These are phyloP conservation scores for Stentor coeruleus DNA, from an alignment of 73 alveolate genomes.

Conservation along the genomic window DNA sequence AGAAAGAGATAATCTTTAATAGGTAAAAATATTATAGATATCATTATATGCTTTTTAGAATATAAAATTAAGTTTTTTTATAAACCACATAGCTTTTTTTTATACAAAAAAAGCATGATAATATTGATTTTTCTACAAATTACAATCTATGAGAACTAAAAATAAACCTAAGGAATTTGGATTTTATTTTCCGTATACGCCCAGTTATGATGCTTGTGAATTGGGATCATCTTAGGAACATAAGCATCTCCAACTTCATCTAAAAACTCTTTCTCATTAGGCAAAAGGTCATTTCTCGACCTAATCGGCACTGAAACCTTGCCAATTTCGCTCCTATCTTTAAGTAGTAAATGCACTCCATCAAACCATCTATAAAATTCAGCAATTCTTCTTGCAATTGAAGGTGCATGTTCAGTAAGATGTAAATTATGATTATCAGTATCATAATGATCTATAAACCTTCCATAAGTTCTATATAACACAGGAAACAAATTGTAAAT, in stretches of 20 bases:
- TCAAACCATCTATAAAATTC: constrained; percentile 58
- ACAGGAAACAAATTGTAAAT: constrained; percentile 71
- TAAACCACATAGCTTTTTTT: no score
- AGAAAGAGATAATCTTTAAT: neutral
- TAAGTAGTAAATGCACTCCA: constrained; percentile 54
- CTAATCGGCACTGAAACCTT: constrained; percentile 27
- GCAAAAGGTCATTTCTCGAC: neutral
- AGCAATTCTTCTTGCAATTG: constrained; percentile 44
- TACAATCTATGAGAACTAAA: no score
- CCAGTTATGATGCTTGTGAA: constrained; percentile 28
- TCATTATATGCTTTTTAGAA: no score
- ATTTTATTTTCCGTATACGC: constrained; percentile 8
- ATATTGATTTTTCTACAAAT: no score
- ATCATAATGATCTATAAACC: constrained; percentile 38
- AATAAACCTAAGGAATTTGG: neutral
- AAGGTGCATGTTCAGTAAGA: constrained; percentile 33
- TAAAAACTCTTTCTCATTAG: neutral
- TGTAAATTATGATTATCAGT: constrained; percentile 62
- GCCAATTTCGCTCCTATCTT: constrained; percentile 63
- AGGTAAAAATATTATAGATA: no score
- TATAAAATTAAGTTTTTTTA: no score
- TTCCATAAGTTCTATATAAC: constrained; percentile 50
- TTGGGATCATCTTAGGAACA: constrained; percentile 26
- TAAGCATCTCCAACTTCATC: constrained; percentile 24
- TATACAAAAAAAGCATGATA: no score